Evolutionary conservation across 2,329 filamentous ascomycete genomes (phyloP), one percentile per base, ranked within the genome.

Genomic region (Fusarium sp.): DNA sequence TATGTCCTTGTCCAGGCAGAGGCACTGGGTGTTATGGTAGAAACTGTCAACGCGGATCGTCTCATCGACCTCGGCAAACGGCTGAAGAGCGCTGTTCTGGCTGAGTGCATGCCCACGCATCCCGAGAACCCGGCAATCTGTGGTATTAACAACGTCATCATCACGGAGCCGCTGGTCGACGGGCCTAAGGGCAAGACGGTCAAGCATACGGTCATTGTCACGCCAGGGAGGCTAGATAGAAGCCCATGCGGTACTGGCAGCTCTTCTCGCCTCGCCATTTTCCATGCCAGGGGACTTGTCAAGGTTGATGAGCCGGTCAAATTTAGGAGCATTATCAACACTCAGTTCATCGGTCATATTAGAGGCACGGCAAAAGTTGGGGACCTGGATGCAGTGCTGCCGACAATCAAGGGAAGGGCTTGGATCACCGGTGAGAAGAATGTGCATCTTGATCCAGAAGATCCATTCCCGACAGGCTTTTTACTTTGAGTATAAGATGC

Each of bases 181-280:
- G 69, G 56, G 22, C 64, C 45, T 57, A 35, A 63, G 1, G 77
- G 77, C 10, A 84, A 83, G 52, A 70, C 70, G 7, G 82, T 82
- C 18, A 74, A 77, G 7, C 84, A 86, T 69, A 81, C 85, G 0
- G 84, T 85, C 14, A 82, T 87, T 6, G 85, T 87, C 6, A 83
- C 83, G 0, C 85, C 85, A 0, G 85, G 85, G 0, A 75, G 85
- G n/a, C 81, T 86, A 31, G 86, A 87, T 69, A 75, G 85, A 20
- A 86, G 85, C 67, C 85, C 85, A 2, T 86, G 85, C 59, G 86
- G 86, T 9, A 86, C 84, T 1, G 85, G 85, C 2, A 86, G 83
- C 0, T 84, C 80, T 68, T 84, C 85, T 3, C 78, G 85, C 14
- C 77, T 87, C 70, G 85, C 85, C 0, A 80, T 86, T 1, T 65